phyloP scores from a whole-genome alignment of 1,139 yeast genomes.

The Blastobotrys ciferrii region DNA sequence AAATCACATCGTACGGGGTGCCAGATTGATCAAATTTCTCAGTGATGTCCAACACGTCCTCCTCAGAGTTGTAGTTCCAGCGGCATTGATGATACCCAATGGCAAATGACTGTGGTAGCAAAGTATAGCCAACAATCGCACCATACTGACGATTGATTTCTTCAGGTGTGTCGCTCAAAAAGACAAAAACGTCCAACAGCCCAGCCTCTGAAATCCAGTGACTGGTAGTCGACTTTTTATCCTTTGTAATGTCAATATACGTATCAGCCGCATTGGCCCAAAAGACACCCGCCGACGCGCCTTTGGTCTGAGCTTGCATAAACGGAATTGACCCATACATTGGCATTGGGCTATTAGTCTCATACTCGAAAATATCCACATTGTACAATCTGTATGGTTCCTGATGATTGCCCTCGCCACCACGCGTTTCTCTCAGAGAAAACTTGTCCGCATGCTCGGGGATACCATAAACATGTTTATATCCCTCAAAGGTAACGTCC shows the following conservation, averaged over 20 bases:
- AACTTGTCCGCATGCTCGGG: constrained; percentile 93
- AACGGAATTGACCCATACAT: constrained; percentile 96
- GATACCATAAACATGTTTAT: constrained; percentile 73
- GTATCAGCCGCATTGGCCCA: constrained; percentile 97
- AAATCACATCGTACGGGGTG: constrained; percentile 87
- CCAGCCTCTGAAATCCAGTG: constrained; percentile 98
- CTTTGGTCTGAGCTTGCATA: constrained; percentile 64
- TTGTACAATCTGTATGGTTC: constrained; percentile 86
- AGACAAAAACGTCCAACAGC: constrained; percentile 67
- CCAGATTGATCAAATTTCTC: constrained; percentile 65
- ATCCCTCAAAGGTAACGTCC: constrained; percentile 66
- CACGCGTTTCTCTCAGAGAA: constrained; percentile 65
- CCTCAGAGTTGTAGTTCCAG: constrained; percentile 92
- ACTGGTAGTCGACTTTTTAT: constrained; percentile 38
- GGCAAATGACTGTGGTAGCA: constrained; percentile 76
- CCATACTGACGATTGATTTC: constrained; percentile 65
- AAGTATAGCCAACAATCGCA: constrained; percentile 67
- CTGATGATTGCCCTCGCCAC: constrained; percentile 39
- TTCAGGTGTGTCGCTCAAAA: constrained; percentile 61
- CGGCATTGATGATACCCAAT: constrained; percentile 94
- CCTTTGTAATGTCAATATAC: constrained; percentile 65
- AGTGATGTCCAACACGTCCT: constrained; percentile 72
- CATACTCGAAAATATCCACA: constrained; percentile 94
- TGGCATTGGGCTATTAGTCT: constrained; percentile 73
- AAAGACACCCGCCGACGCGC: constrained; percentile 68